Evolutionary conservation across 805 yeast species (phyloP), one percentile per base, ranked within the genome.

Genomic region (Ogataea neopini): DNA sequence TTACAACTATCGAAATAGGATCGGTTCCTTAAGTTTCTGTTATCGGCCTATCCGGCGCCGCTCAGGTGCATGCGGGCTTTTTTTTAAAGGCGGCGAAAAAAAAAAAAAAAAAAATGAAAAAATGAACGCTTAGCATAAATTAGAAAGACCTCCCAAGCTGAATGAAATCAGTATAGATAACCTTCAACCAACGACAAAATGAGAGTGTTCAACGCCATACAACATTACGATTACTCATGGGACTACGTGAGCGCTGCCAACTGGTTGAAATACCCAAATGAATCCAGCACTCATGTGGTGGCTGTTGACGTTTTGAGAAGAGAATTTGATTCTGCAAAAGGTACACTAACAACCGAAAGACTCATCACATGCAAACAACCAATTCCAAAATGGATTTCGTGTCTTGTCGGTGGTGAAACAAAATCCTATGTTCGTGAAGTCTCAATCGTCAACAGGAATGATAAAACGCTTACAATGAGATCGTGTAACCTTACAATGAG

Each of bases 251-350:
- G 96, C 0, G 90, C 96, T 1, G 97, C 98, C 43, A 90, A 91
- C 68, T 92, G 99, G 99, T 82, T 80, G 55, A 92, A 92, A 58
- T 92, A 92, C 68, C 99, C 99, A n/a, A 92, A 94, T 64, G 96
- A 90, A 58, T 75, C 84, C 49, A 83, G 96, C 6, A 79, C 96
- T 0, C 99, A 92, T 67, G 99, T 92, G 8, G 84, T 88, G 23
- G 94, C 94, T 1, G 98, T 94, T 15, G 99, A 92, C 64, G 88
- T 89, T 1, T 67, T 92, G 26, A 74, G 86, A 49, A 75, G 98
- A 53, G 89, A 84, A 57, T 61, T 89, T 17, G 78, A 81, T 56
- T 68, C 74, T 1, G 68, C 64, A 6, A 75, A 77, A 1, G 76
- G 76, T 4, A 72, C 79, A 3, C 72, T 92, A 35, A 75, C 84